Evolutionary conservation across 305 asterid genomes (phyloP), one percentile per base, ranked within the genome.

Genomic region (Petunia hybrid): DNA sequence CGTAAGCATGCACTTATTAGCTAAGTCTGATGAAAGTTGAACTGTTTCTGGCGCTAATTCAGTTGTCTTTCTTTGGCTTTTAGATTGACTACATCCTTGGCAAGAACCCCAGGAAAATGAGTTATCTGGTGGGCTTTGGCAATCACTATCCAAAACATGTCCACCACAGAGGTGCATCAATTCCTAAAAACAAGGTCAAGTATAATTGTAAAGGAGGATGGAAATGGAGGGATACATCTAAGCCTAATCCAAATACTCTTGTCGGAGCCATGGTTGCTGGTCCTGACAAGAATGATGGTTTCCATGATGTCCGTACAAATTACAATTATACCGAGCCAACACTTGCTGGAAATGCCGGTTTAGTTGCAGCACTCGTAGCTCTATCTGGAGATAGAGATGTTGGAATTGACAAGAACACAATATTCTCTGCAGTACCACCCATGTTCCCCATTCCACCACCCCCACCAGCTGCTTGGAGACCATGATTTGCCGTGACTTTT

Each of bases 221-320:
- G 95, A 93, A 92, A 82, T 95, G 91, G 93, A 90, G 97, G 85
- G 97, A 95, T 85, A 53, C 95, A 12, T n/a, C 74, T 36, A 93
- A 92, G 85, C 90, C 98, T 41, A 92, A 95, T 66, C 98, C 98
- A 4, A 89, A 95, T 60, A 83, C 82, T 5, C 5, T 91, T 9
- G 89, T 90, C 1, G 99, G 99, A 69, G 99, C 99, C 45, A 90
- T 95, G 99, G 99, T 93, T 80, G 99, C 99, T 10, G 99, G 99
- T 6, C 99, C 99, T 0, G 99, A 95, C 85, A 89, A 89, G 86
- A 89, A 85, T 6, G 99, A 95, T 6, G 95, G 95, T 22, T 95
- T 95, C 86, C 90, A 84, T 0, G 99, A 95, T 45, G 93, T 91
- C 64, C 97, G 98, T 1, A 85, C 85, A 2, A 95, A 93, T 83